phyloP scores from a whole-genome alignment of 2,329 filamentous ascomycete species.

The Fusarium sp. region DNA sequence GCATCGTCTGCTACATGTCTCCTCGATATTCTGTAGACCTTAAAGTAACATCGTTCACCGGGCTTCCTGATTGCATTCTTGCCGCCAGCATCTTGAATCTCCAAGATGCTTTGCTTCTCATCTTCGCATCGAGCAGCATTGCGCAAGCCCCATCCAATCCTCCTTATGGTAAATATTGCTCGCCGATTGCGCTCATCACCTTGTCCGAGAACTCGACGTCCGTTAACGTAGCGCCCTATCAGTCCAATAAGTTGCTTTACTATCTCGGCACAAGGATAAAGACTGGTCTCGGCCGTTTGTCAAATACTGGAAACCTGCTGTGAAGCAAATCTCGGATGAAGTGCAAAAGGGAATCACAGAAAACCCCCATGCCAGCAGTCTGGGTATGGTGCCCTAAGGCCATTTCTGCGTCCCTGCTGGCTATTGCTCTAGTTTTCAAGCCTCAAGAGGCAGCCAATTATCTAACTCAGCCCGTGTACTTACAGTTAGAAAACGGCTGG shows the following conservation, averaged over 20 bases:
- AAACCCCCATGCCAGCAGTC: background rate
- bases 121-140: no score
- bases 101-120: no score
- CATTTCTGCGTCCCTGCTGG: background rate
- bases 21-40: background rate
- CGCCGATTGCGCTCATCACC: background rate
- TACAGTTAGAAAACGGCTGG: background rate
- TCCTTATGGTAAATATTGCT: background rate
- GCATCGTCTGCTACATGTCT: background rate
- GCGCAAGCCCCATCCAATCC: background rate
- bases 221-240: background rate
- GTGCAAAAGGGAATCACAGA: background rate
- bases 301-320: background rate
- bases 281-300: background rate
- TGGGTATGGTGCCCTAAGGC: accelerated
- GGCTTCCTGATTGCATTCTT: no score
- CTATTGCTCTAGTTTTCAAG: background rate
- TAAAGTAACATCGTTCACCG: no score
- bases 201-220: background rate
- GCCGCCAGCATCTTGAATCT: no score
- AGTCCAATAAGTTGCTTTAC: background rate
- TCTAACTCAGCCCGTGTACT: background rate
- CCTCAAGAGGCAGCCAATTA: background rate
- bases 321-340: background rate
- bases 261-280: background rate